Evolutionary conservation across 2,329 filamentous ascomycete species (phyloP).

Genomic region (Scolecobasidium constrictum): DNA sequence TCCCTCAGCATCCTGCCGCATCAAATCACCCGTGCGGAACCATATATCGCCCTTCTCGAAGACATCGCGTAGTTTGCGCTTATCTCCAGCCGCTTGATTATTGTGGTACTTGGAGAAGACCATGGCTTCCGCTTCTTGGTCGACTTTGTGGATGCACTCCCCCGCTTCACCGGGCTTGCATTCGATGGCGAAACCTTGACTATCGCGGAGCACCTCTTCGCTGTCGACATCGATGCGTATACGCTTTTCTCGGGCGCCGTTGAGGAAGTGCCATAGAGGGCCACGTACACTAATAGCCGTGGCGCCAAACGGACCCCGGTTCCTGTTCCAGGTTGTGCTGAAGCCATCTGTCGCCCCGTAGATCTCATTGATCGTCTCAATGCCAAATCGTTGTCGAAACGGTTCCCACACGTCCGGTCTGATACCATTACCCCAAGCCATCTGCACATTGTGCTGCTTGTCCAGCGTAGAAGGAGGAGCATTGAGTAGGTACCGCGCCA

Average conservation of each 20-base stretch:
- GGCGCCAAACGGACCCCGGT: slow-evolving; percentile 22
- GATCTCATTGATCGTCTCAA: slow-evolving; percentile 24
- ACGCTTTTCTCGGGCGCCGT: slow-evolving; percentile 18
- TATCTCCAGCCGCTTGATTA: slow-evolving; percentile 56
- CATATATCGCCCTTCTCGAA: slow-evolving; percentile 67
- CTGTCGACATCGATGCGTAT: slow-evolving; percentile 49
- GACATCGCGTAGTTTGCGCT: slow-evolving; percentile 65
- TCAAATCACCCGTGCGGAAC: slow-evolving; percentile 79
- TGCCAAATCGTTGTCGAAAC: slow-evolving; percentile 61
- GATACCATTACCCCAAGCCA: slow-evolving; percentile 76
- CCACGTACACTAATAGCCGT: slow-evolving; percentile 24
- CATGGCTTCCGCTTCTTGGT: slow-evolving; percentile 58
- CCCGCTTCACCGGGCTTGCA: slow-evolving; percentile 22
- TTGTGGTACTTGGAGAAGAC: slow-evolving; percentile 59
- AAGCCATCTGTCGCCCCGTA: slow-evolving; percentile 40
- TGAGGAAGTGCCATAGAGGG: slow-evolving; percentile 21
- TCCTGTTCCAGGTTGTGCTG: slow-evolving; percentile 26
- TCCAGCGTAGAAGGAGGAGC: slow-evolving; percentile 57
- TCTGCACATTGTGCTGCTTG: slow-evolving; percentile 57
- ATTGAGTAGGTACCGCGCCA: slow-evolving; percentile 68
- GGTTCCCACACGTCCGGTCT: slow-evolving; percentile 75
- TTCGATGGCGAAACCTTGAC: slow-evolving; percentile 22
- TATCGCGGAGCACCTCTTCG: slow-evolving; percentile 24
- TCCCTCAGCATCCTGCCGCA: slow-evolving; percentile 60
- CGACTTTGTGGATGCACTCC: slow-evolving; percentile 32